Evolutionary conservation across 129 eudicot species (phyloP).

Genomic region (Chrysanthemum makinoi): DNA sequence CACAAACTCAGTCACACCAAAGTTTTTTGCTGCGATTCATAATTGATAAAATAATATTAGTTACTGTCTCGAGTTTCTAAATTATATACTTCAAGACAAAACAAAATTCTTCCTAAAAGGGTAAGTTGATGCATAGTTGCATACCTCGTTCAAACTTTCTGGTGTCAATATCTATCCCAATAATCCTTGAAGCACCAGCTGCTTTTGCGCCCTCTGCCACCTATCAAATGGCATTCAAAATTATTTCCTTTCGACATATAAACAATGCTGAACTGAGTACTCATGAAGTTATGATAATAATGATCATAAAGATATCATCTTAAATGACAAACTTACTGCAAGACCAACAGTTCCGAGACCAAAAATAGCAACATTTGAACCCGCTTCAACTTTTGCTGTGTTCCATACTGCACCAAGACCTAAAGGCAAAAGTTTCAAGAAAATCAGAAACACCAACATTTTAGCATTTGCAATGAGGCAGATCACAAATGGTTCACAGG

Average conservation of each 20-base stretch:
- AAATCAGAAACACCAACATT: not conserved
- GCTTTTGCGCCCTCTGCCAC: slow-evolving; percentile 99
- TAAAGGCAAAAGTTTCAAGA: slow-evolving; percentile 15
- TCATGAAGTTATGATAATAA: slow-evolving; percentile 2
- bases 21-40: slow-evolving; percentile 74
- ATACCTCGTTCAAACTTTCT: slow-evolving; percentile 81
- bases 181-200: slow-evolving; percentile 93
- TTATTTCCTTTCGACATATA: not conserved
- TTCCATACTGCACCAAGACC: slow-evolving; percentile 98
- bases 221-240: slow-evolving; percentile 36
- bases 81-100: not conserved
- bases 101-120: not conserved
- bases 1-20: slow-evolving; percentile 94
- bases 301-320: slow-evolving; percentile 4
- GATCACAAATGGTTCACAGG: not conserved
- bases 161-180: slow-evolving; percentile 89
- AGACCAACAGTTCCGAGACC: slow-evolving; percentile 94
- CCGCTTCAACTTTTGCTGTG: slow-evolving; percentile 84
- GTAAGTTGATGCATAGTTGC: slow-evolving; percentile 20
- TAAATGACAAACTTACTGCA: slow-evolving; percentile 55
- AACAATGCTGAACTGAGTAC: not conserved
- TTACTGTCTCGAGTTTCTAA: not conserved
- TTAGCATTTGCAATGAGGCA: not conserved
- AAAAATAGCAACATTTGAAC: slow-evolving; percentile 86
- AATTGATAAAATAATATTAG: slow-evolving; percentile 9